Evolutionary conservation across 331 rosid species (phyloP).

Genomic region (Phaseolus coccineus): DNA sequence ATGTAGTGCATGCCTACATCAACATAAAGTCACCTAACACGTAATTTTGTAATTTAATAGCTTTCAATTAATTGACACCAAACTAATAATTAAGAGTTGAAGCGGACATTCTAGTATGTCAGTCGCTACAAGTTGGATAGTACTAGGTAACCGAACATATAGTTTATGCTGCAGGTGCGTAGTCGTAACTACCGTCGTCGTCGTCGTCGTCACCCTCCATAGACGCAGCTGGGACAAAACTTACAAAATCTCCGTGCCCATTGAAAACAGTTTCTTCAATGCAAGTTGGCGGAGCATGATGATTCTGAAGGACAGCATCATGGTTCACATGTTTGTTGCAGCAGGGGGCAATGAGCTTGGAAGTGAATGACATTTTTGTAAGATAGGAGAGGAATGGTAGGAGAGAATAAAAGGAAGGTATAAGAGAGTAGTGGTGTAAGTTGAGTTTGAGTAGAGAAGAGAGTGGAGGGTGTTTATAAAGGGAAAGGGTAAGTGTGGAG

Average conservation of each 20-base stretch:
- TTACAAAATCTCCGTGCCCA: not conserved
- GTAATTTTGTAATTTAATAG: not conserved
- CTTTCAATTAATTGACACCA: not conserved
- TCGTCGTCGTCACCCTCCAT: constrained; percentile 55
- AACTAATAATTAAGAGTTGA: not conserved
- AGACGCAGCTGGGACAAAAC: not conserved
- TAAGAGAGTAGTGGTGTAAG: constrained; percentile 21
- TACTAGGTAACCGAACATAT: not conserved
- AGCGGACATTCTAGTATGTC: constrained; percentile 17
- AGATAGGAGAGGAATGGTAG: not conserved
- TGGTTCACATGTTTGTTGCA: constrained; percentile 29
- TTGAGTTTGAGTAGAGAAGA: constrained; percentile 28
- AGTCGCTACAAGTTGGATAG: not conserved
- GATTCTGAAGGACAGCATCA: not conserved
- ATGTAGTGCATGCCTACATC: constrained; percentile 5
- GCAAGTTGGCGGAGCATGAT: constrained; percentile 14
- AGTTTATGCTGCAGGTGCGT: constrained; percentile 63
- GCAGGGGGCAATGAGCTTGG: constrained; percentile 38
- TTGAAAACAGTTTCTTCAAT: constrained; percentile 26
- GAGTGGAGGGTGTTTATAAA: not conserved
- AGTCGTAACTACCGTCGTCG: constrained; percentile 54
- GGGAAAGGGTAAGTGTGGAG: not conserved
- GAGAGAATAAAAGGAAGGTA: not conserved
- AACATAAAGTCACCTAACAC: constrained; percentile 27
- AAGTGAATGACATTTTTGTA: constrained; percentile 38